These are phyloP conservation scores for Arachis monticola DNA, from an alignment of 331 rosid species.

Conservation along the genomic window DNA sequence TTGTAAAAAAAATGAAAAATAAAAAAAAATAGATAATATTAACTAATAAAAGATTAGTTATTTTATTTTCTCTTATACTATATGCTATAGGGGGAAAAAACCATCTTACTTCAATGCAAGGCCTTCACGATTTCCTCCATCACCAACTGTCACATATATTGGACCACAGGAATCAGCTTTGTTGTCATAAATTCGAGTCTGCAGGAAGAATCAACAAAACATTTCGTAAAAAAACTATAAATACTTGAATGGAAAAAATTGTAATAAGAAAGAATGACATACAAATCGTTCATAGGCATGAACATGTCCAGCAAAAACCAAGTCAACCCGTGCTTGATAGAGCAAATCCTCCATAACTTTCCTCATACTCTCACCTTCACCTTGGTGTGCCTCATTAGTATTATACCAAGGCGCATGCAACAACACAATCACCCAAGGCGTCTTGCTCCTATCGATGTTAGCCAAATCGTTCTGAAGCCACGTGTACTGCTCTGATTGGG, in stretches of 20 bases:
- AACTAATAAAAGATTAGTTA: too few relatives aligned
- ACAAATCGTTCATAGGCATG: conserved; percentile 89
- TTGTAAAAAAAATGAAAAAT: too few relatives aligned
- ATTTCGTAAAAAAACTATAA: neutral
- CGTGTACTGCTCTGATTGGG: conserved; percentile 52
- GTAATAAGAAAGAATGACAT: conserved; percentile 25
- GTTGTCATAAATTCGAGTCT: conserved; percentile 67
- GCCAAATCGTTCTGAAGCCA: conserved; percentile 65
- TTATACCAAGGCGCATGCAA: conserved; percentile 89
- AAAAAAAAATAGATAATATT: too few relatives aligned
- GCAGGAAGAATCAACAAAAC: neutral
- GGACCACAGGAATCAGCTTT: conserved; percentile 73
- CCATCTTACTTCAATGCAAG: conserved; percentile 61
- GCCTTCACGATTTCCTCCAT: conserved; percentile 86
- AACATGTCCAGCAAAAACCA: conserved; percentile 80
- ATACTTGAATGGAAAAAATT: too few relatives aligned
- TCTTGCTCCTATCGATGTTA: conserved; percentile 51
- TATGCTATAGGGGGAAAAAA: too few relatives aligned
- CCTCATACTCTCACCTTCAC: conserved; percentile 86
- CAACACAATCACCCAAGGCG: conserved; percentile 68
- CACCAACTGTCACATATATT: conserved; percentile 63
- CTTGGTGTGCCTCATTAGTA: conserved; percentile 71
- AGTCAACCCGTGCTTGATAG: conserved; percentile 60
- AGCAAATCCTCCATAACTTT: conserved; percentile 62
- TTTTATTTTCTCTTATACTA: too few relatives aligned